Base-by-base conservation (phyloP, 805 yeast genomes). In the Teunomyces funiuensis region DNA sequence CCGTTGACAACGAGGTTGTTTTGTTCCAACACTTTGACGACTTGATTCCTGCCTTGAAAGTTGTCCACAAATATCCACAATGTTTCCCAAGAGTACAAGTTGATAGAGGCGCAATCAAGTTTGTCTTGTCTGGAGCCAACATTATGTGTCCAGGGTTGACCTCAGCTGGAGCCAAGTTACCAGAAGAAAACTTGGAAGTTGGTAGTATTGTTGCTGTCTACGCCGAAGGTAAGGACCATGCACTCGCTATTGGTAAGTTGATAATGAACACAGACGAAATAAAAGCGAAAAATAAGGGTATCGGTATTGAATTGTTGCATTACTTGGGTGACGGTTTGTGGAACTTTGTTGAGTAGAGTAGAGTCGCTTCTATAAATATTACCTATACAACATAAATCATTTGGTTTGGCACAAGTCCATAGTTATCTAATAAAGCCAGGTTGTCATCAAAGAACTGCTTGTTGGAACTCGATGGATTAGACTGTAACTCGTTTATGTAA, bases 121-220 rank as follows among this genome's bases (percentile, higher is more conserved):
- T 90, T 57, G 93, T 90, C 18, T 69, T 90, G n/a, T 84, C 95
- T 3, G 98, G 97, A 42, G 97, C 97, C 20, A 90, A 90, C 57
- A 86, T 90, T 56, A 90, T 90, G 98, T 90, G 97, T 65, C 96
- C 96, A 3, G 97, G 97, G 14, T 74, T 88, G 49, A 88, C 96
- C 0, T 82, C 93, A 14, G 74, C 83, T 2, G 96, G 97, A 30
- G 97, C 95, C 15, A 65, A 67, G 40, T 69, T 89, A 46, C 96
- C 97, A 15, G 90, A 82, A 17, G 83, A 83, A 22, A 79, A 83
- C 28, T 59, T 80, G 44, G 81, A 77, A 30, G 73, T 79, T 51
- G 95, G 76, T 40, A 71, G 82, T n/a, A 74, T 86, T 20, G 96
- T 90, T 34, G 76, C 85, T 6, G 77, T 91, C 18, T 85, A 82